These are phyloP conservation scores for Fraxinus floribunda DNA, from an alignment of 305 asterid genomes.

Conservation along the genomic window DNA sequence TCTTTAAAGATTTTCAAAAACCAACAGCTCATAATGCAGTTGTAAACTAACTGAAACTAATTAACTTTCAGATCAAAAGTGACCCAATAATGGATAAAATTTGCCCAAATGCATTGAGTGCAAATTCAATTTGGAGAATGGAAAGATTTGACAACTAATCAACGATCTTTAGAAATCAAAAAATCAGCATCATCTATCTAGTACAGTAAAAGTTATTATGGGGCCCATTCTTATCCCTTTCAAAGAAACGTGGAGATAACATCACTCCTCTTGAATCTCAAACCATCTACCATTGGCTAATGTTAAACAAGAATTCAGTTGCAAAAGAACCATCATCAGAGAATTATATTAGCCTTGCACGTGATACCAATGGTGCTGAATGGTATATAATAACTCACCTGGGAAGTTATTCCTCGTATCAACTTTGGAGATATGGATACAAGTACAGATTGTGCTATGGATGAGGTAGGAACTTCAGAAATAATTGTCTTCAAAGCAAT, in stretches of 20 bases:
- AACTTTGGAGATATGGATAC: constrained; percentile 80
- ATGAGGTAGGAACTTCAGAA: constrained; percentile 82
- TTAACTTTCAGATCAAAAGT: background rate
- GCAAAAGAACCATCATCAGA: background rate
- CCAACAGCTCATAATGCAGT: background rate
- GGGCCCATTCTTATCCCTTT: background rate
- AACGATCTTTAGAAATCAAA: background rate
- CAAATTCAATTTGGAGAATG: constrained; percentile 5
- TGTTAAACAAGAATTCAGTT: background rate
- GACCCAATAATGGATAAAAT: background rate
- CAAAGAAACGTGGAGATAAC: background rate
- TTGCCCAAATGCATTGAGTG: background rate
- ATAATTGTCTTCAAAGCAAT: constrained; percentile 97
- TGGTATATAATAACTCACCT: constrained; percentile 29
- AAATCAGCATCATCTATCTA: constrained; percentile 9
- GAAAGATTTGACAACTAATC: constrained; percentile 9
- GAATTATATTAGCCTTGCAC: background rate
- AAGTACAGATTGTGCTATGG: constrained; percentile 75
- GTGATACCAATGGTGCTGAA: background rate
- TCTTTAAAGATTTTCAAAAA: background rate
- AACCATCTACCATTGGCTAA: background rate
- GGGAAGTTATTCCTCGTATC: constrained; percentile 69
- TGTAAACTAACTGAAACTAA: background rate
- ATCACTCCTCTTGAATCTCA: constrained; percentile 6
- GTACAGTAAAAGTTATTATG: background rate